Evolutionary conservation across 768 basidiomycete genomes (phyloP), one percentile per base, ranked within the genome.

Genomic region (Amanita rubescens): DNA sequence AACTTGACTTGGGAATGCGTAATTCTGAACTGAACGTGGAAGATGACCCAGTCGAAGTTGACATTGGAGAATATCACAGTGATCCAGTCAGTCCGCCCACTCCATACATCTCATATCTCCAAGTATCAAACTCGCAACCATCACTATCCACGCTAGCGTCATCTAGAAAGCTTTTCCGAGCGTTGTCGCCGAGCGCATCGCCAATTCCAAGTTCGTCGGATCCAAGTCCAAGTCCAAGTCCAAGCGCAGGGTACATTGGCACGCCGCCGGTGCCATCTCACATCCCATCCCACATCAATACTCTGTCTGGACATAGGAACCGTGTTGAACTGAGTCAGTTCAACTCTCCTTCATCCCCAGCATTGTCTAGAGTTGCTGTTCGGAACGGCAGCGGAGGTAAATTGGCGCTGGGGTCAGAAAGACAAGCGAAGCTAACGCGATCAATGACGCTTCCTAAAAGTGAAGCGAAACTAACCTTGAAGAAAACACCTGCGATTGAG

Each of bases 391-490:
- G 11, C 55, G 63, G 35, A 63, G 60, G 8, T 57, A 61, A 5
- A 56, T 60, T 12, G 9, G 58, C 59, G 17, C 43, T 63, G 9
- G 33, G 58, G 9, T 41, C 48, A 25, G 52, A 49, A 3, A 49
- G 56, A 41, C 60, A 63, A 8, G 42, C 53, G 8, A 55, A 59
- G 9, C 51, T 78, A 8, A 64, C 71, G 20, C 72, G 79, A 17
- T 79, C 80, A 10, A 70, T 64, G 47, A 80, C 80, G 1, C 63
- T 76, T 43, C 76, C 80, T 3, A 62, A 70, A 20, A 62, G 74
- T 19, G 66, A 65, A 48, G 65, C 60, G 17, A 68, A 58, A 49
- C 60, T 63, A 20, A n/a, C 9, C 20, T 8, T 15, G 12, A 17
- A 25, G 27, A 38, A 25, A 32, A 64, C 59, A 51, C 62, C 65